Conservation (phyloP, 2,329 filamentous ascomycete species). For the Penicillium crustosum region DNA sequence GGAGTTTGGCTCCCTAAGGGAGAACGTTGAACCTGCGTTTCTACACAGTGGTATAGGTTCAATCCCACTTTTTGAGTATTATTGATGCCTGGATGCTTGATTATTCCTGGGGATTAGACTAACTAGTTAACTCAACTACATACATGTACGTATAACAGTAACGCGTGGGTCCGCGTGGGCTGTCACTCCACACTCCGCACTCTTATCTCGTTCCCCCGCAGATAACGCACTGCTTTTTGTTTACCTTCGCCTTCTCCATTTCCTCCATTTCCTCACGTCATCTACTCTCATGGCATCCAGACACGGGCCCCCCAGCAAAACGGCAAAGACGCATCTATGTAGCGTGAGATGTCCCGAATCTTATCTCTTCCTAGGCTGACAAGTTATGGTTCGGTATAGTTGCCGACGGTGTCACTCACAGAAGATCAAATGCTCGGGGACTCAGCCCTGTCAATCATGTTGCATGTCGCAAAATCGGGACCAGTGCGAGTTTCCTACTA, state of each 20-base stretch:
- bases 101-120: too few relatives aligned
- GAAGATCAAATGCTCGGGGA: slow-evolving; percentile 43
- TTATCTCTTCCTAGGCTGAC: background rate
- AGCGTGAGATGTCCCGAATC: background rate
- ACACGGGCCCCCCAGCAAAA: background rate
- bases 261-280: background rate
- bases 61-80: too few relatives aligned
- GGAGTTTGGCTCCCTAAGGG: too few relatives aligned
- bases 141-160: too few relatives aligned
- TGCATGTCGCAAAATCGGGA: slow-evolving; percentile 19
- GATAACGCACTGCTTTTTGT: background rate
- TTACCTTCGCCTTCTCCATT: background rate
- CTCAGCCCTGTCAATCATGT: slow-evolving; percentile 37
- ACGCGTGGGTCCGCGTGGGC: too few relatives aligned
- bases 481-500: background rate
- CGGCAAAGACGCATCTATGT: background rate
- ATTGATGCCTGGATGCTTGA: too few relatives aligned
- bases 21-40: too few relatives aligned
- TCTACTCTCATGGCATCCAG: background rate
- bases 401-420: slow-evolving; percentile 40
- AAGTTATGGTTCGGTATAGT: background rate
- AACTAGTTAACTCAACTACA: too few relatives aligned
- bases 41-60: too few relatives aligned
- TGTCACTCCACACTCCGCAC: background rate
- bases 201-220: background rate